These are phyloP conservation scores for Neurospora discreta DNA, from an alignment of 495 filamentous ascomycete genomes.

Conservation along the genomic window DNA sequence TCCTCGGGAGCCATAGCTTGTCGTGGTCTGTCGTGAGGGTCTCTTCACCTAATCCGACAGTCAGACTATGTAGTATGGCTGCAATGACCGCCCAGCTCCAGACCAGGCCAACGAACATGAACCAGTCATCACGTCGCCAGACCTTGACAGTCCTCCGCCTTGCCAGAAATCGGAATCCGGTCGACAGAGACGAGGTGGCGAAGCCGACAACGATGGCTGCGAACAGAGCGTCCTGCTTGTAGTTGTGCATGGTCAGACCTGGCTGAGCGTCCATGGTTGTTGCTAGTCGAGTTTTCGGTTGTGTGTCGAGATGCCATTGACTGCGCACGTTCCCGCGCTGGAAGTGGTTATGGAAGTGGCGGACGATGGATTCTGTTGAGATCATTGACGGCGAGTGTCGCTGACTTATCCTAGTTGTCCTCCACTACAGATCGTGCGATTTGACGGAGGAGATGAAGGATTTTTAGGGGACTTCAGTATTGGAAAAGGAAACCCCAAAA, in stretches of 20 bases:
- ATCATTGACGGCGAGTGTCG: background rate
- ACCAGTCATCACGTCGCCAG: constrained; percentile 3
- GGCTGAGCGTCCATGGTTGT: background rate
- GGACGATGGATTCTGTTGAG: background rate
- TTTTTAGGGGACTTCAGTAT: background rate
- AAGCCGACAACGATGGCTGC: background rate
- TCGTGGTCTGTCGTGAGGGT: background rate
- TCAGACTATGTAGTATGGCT: background rate
- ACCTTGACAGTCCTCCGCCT: background rate
- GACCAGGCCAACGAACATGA: background rate
- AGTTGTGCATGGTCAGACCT: background rate
- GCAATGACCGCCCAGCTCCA: constrained; percentile 4
- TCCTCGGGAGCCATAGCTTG: background rate
- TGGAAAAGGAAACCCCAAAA: background rate
- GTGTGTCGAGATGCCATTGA: background rate
- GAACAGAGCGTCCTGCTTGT: background rate
- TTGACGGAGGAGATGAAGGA: background rate
- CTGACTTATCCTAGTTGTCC: background rate
- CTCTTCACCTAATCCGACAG: background rate
- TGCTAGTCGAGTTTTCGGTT: background rate
- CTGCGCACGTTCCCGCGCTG: background rate
- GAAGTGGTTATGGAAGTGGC: background rate
- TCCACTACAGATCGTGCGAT: background rate
- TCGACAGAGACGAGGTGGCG: background rate
- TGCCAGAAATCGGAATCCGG: background rate